Percentiles rank a stretch among this genome's conserved stretches.
These are phyloP conservation scores for Xylaria hypoxylon DNA, from an alignment of 2,329 filamentous ascomycete species.

Conservation along the genomic window DNA sequence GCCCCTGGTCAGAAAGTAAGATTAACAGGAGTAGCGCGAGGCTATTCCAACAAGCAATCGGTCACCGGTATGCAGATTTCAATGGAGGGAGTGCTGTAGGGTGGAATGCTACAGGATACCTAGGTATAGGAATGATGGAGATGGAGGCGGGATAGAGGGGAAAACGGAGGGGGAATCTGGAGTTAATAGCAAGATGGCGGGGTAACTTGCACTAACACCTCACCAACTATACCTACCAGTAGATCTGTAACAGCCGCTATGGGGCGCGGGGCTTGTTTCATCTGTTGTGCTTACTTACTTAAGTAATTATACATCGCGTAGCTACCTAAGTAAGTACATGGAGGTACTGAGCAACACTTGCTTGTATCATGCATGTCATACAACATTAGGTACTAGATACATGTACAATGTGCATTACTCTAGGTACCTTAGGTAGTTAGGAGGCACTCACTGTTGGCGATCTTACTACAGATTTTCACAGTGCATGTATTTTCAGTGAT, in stretches of 20 bases:
- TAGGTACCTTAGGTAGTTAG: too few relatives aligned
- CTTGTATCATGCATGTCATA: too few relatives aligned
- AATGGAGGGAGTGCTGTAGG: background rate
- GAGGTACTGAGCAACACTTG: too few relatives aligned
- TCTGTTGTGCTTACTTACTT: constrained; percentile 14
- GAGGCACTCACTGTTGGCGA: too few relatives aligned
- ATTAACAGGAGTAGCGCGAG: background rate
- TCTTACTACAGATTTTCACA: too few relatives aligned
- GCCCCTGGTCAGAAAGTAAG: background rate
- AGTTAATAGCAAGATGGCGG: constrained; percentile 6
- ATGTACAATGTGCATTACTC: too few relatives aligned
- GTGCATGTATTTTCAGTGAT: too few relatives aligned
- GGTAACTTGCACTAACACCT: constrained; percentile 17
- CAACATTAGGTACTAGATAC: too few relatives aligned
- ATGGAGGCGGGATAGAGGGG: constrained; percentile 7
- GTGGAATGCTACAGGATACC: constrained; percentile 3
- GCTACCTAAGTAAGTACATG: too few relatives aligned
- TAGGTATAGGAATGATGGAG: constrained; percentile 6
- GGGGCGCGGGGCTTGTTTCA: constrained; percentile 28
- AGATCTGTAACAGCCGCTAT: constrained; percentile 29
- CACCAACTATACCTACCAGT: background rate
- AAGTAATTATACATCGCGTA: too few relatives aligned
- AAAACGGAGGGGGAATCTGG: background rate
- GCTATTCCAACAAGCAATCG: background rate
- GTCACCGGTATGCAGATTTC: background rate